Conservation (phyloP, 2,329 filamentous ascomycete genomes). For the Pyrenochaeta sp. region DNA sequence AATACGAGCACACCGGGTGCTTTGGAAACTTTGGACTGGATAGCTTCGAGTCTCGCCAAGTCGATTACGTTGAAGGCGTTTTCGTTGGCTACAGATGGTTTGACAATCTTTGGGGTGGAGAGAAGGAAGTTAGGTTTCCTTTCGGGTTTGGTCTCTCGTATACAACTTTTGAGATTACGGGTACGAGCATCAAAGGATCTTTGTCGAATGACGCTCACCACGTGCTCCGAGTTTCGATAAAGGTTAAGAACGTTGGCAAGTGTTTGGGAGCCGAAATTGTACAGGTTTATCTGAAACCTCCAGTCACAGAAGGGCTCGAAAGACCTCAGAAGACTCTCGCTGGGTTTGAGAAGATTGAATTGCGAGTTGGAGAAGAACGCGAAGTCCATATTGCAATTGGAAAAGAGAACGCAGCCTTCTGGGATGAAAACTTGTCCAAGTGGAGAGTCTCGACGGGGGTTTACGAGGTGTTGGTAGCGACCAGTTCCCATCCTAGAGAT, state of each 20-base stretch:
- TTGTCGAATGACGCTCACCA: constrained; percentile 52
- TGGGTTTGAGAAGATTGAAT: constrained; percentile 67
- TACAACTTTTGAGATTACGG: constrained; percentile 57
- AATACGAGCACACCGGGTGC: constrained; percentile 62
- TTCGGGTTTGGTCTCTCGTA: constrained; percentile 72
- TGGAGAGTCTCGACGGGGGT: constrained; percentile 72
- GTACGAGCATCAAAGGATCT: constrained; percentile 56
- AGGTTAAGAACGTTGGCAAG: constrained; percentile 63
- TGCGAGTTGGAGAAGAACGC: constrained; percentile 65
- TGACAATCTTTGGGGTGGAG: constrained; percentile 28
- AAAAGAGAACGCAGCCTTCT: constrained; percentile 73
- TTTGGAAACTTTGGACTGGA: constrained; percentile 71
- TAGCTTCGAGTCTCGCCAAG: constrained; percentile 63
- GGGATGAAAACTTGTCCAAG: constrained; percentile 70
- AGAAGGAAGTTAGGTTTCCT: constrained; percentile 66
- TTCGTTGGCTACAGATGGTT: constrained; percentile 49
- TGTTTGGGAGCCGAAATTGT: constrained; percentile 68
- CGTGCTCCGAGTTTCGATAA: constrained; percentile 62
- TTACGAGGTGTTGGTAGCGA: constrained; percentile 67
- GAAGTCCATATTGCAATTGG: constrained; percentile 62
- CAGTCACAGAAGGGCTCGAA: constrained; percentile 64
- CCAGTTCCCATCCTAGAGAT: constrained; percentile 15
- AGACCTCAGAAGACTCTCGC: constrained; percentile 67
- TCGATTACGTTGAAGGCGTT: constrained; percentile 34
- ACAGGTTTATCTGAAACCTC: constrained; percentile 66